These are phyloP conservation scores for Lactifluus volemus DNA, from an alignment of 768 basidiomycete genomes.

Conservation along the genomic window DNA sequence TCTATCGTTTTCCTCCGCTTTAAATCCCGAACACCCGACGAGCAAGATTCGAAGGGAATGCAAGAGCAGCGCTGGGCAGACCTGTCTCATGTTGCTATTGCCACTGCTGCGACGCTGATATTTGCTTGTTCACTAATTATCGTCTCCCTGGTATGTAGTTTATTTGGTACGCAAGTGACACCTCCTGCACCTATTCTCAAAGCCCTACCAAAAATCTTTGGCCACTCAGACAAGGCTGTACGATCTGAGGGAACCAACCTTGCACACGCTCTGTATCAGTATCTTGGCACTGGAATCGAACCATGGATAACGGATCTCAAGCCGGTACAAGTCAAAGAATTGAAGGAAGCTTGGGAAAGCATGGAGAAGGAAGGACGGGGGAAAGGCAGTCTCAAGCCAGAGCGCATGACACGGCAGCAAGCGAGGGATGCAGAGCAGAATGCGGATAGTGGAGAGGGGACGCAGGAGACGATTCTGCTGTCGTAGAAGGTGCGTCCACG, in stretches of 20 bases:
- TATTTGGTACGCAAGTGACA: constrained; percentile 69
- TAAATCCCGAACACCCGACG: not conserved
- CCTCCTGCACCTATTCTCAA: constrained; percentile 79
- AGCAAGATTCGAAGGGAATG: not conserved
- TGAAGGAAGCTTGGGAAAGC: constrained; percentile 82
- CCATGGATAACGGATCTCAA: constrained; percentile 85
- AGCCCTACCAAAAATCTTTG: constrained; percentile 84
- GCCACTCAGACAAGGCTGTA: constrained; percentile 91
- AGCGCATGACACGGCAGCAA: constrained; percentile 66
- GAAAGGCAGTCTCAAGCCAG: constrained; percentile 71
- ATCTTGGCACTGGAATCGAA: constrained; percentile 71
- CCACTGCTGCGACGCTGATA: not conserved
- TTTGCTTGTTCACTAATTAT: not conserved
- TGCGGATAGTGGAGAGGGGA: constrained; percentile 32
- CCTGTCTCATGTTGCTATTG: not conserved
- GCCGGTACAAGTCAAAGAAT: constrained; percentile 92
- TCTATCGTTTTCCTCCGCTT: not conserved
- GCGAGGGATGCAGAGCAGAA: constrained; percentile 59
- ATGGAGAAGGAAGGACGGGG: constrained; percentile 83
- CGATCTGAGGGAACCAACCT: constrained; percentile 84
- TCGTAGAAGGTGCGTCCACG: constrained; percentile 36
- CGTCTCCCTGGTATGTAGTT: constrained; percentile 33
- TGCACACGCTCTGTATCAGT: constrained; percentile 71
- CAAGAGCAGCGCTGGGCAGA: not conserved
- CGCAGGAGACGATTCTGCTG: constrained; percentile 28